Evolutionary conservation across 768 basidiomycete species (phyloP), one percentile per base, ranked within the genome.

Genomic region (Boletus eberwhitei): DNA sequence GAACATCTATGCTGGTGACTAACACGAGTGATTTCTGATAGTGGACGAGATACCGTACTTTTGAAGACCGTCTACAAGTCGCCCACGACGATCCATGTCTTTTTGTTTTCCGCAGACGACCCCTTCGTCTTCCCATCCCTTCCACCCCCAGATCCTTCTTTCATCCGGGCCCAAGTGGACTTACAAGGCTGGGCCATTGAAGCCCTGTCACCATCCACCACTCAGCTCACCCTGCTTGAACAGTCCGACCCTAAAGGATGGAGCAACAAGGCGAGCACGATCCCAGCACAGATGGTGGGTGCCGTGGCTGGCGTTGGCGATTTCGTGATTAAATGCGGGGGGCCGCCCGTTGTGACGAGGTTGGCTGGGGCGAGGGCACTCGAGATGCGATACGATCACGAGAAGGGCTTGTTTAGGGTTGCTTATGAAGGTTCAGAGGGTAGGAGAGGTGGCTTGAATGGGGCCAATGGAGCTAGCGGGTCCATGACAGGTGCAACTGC

Each of bases 161-260:
- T 88, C 47, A 96, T 97, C 57, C 88, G 95, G 8, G 92, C 91
- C 0, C 95, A 98, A 69, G 87, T 96, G n/a, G 94, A 97, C 67
- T 77, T 99, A n/a, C 94, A 93, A 73, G 97, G 96, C 44, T 98
- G 95, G 91, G 91, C 96, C 1, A 93, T 99, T 62, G 96, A 98
- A 71, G 82, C 90, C 0, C 77, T 99, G 9, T 98, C 95, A 1
- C 97, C 96, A 0, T 98, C 85, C 3, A 98, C 97, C 2, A 97
- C 95, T 0, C 83, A 90, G 12, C 84, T 99, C 57, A 97, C 94
- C 0, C 75, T 99, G 1, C 80, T 99, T 5, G 96, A 98, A 65
- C 97, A 98, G 71, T 94, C 92, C 12, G 96, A 99, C 69, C 94
- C 94, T 7, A 92, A 95, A 71, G 94, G 94, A 43, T 98, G 96